phyloP scores from a whole-genome alignment of 1,284 basidiomycete genomes.

The Malassezia japonica region DNA sequence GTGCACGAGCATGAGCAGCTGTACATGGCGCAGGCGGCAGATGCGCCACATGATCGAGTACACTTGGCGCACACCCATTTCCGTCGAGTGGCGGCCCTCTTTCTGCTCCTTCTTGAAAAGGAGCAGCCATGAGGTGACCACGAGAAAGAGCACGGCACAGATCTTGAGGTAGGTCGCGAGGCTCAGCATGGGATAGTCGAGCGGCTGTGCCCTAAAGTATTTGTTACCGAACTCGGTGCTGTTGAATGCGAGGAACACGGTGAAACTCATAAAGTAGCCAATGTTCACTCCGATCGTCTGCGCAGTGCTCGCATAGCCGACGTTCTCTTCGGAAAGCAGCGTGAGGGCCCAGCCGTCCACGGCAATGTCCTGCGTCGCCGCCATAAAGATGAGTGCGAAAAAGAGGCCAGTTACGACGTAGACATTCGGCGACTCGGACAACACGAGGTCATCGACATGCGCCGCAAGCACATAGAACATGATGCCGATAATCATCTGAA shows the following conservation, averaged over 20 bases:
- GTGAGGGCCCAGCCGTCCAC: conserved; percentile 98
- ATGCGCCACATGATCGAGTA: conserved; percentile 94
- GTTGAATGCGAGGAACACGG: conserved; percentile 93
- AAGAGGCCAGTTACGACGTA: conserved; percentile 74
- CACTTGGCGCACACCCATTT: conserved; percentile 80
- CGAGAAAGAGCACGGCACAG: conserved; percentile 70
- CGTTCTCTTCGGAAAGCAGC: conserved; percentile 83
- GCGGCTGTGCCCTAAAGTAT: conserved; percentile 57
- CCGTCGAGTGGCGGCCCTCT: conserved; percentile 51
- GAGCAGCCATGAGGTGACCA: conserved; percentile 75
- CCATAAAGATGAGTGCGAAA: conserved; percentile 75
- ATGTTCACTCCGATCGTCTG: conserved; percentile 96
- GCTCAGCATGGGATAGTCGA: conserved; percentile 70
- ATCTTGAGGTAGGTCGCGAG: conserved; percentile 76
- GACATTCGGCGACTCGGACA: conserved; percentile 65
- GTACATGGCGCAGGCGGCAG: conserved; percentile 81
- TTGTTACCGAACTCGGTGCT: conserved; percentile 78
- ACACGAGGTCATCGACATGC: conserved; percentile 68
- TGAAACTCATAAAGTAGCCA: conserved; percentile 91
- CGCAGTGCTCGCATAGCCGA: conserved; percentile 93
- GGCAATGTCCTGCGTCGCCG: conserved; percentile 98
- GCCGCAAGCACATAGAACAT: conserved; percentile 79
- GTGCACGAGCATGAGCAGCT: conserved; percentile 76
- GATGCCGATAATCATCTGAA: conserved; percentile 79
- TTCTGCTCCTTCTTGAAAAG: conserved; percentile 78